Percentiles rank a stretch among this genome's conserved stretches.
phyloP scores from a whole-genome alignment of 495 filamentous ascomycete species.

The Cryomyces antarcticus region DNA sequence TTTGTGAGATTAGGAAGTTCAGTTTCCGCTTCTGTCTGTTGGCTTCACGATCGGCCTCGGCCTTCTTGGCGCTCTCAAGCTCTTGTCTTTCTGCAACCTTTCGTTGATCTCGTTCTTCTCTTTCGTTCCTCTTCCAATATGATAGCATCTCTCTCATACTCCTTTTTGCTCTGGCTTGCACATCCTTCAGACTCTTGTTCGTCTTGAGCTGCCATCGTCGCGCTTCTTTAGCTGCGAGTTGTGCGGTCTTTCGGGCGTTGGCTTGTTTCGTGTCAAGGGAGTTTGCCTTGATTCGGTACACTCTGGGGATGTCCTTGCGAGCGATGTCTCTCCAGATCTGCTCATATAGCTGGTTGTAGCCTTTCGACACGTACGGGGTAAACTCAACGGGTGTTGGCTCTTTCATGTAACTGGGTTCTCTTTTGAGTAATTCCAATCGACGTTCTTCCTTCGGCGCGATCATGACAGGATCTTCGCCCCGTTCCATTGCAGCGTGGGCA shows the following conservation, averaged over 20 bases:
- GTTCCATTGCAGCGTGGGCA: slow-evolving; percentile 66
- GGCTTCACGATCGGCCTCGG: slow-evolving; percentile 89
- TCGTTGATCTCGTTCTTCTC: slow-evolving; percentile 84
- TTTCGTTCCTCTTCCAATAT: slow-evolving; percentile 98
- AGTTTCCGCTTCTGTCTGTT: slow-evolving; percentile 95
- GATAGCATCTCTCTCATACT: slow-evolving; percentile 99
- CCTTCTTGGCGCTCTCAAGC: slow-evolving; percentile 87
- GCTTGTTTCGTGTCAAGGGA: slow-evolving; percentile 69
- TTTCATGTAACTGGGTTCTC: slow-evolving; percentile 37
- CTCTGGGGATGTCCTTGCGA: slow-evolving; percentile 80
- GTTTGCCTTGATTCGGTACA: slow-evolving; percentile 62
- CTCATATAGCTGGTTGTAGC: slow-evolving; percentile 92
- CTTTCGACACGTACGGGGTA: slow-evolving; percentile 60
- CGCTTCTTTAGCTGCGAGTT: slow-evolving; percentile 91
- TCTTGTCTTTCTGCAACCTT: slow-evolving; percentile 91
- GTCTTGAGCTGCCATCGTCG: slow-evolving; percentile 91
- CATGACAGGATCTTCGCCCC: slow-evolving; percentile 51
- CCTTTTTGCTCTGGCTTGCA: slow-evolving; percentile 87
- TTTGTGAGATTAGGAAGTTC: slow-evolving; percentile 98
- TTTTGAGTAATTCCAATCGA: slow-evolving; percentile 25
- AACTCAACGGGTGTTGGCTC: slow-evolving; percentile 36
- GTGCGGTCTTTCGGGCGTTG: slow-evolving; percentile 92
- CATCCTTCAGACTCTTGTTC: slow-evolving; percentile 96
- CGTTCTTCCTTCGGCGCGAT: slow-evolving; percentile 46
- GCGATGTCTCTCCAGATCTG: slow-evolving; percentile 95